phyloP scores from a whole-genome alignment of 768 basidiomycete species.

The Leccinum arenicola region DNA sequence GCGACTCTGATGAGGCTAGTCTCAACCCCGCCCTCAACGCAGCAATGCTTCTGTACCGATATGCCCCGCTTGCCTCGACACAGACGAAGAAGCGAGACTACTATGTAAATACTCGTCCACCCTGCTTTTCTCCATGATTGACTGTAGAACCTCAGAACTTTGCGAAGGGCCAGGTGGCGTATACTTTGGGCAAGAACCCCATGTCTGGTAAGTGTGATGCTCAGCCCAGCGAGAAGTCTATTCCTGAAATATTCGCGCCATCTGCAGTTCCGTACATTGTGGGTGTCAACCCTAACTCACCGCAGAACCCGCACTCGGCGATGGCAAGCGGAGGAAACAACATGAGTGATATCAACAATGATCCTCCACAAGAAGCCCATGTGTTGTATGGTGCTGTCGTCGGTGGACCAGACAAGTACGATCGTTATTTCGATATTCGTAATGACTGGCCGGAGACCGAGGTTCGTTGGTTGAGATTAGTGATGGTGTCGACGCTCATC shows the following conservation, averaged over 20 bases:
- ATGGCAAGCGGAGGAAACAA: constrained; percentile 82
- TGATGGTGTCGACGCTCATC: constrained; percentile 5
- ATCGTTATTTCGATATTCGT: constrained; percentile 80
- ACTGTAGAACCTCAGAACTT: constrained; percentile 47
- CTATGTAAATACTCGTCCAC: constrained; percentile 39
- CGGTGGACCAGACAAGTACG: constrained; percentile 79
- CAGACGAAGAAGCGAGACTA: constrained; percentile 57
- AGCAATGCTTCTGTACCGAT: constrained; percentile 79
- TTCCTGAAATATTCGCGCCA: background rate
- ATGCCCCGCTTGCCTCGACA: constrained; percentile 69
- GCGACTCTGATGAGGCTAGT: constrained; percentile 76
- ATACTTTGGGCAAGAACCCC: constrained; percentile 83
- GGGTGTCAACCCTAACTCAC: constrained; percentile 87
- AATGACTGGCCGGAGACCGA: constrained; percentile 90
- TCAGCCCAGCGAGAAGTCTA: background rate
- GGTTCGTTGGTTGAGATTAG: constrained; percentile 35
- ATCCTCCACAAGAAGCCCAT: constrained; percentile 69
- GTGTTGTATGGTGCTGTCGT: constrained; percentile 85
- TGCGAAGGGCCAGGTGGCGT: constrained; percentile 75
- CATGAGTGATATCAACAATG: constrained; percentile 64
- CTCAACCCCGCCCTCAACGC: constrained; percentile 86
- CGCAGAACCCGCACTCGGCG: constrained; percentile 87
- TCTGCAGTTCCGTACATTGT: constrained; percentile 61
- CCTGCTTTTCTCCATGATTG: constrained; percentile 1
- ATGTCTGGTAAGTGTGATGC: constrained; percentile 62